Percentiles rank a stretch among this genome's conserved stretches.
phyloP scores from a whole-genome alignment of 306 rosid genomes.

The Lithocarpus polystachyus region DNA sequence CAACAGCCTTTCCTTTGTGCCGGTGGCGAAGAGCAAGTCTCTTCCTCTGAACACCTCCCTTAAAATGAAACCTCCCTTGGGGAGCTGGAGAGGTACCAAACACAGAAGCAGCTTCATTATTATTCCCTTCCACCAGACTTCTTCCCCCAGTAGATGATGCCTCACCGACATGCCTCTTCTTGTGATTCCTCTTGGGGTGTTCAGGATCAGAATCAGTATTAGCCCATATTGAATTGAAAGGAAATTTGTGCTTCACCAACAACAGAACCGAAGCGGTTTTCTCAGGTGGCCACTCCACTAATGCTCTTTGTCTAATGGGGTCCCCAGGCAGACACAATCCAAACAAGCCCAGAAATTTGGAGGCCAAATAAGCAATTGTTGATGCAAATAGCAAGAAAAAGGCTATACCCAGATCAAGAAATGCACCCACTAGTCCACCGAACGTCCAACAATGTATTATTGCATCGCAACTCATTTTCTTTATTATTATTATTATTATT shows the following conservation, averaged over 20 bases:
- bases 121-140: conserved; percentile 2
- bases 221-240: conserved; percentile 27
- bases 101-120: background rate
- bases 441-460: conserved; percentile 38
- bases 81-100: conserved; percentile 9
- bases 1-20: conserved; percentile 1
- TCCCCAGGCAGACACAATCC: conserved; percentile 43
- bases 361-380: conserved; percentile 32
- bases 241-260: conserved; percentile 25
- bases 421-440: conserved; percentile 44
- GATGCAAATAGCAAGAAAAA: conserved; percentile 39
- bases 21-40: conserved; percentile 26
- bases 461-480: conserved; percentile 35
- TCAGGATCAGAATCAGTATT: background rate
- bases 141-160: conserved; percentile 2
- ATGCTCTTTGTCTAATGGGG: conserved; percentile 28
- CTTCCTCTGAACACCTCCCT: conserved; percentile 10
- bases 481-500: no score
- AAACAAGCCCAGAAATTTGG: conserved; percentile 39
- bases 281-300: conserved; percentile 30
- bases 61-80: conserved; percentile 15
- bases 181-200: conserved; percentile 14
- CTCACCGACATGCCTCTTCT: conserved; percentile 23
- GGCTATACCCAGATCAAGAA: conserved; percentile 47
- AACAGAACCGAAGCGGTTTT: conserved; percentile 29